Conservation (phyloP, 352 stramenopile genomes). For the Globisporangium iwayamae region DNA sequence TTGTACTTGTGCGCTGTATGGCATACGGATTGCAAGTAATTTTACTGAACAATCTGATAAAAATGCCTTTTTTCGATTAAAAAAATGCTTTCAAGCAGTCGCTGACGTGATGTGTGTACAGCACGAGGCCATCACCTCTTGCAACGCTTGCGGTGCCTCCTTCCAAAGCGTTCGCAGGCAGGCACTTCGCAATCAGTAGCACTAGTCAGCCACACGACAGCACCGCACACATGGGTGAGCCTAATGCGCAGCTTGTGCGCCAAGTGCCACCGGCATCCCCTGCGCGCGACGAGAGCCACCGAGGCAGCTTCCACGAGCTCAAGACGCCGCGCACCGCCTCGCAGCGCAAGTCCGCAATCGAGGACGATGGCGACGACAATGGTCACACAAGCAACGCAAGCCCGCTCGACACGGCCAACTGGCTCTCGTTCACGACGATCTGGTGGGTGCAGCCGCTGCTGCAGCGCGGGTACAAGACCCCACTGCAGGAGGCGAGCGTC, state of each 20-base stretch:
- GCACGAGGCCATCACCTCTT: neutral
- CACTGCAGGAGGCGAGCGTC: constrained; percentile 35
- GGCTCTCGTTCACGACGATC: constrained; percentile 44
- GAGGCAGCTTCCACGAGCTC: constrained; percentile 15
- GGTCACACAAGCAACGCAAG: neutral
- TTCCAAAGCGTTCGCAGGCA: neutral
- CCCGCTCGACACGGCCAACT: constrained; percentile 34
- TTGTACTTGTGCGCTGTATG: neutral
- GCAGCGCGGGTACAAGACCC: constrained; percentile 22
- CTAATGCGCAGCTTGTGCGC: neutral
- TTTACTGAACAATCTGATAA: too few relatives aligned
- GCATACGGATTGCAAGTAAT: neutral
- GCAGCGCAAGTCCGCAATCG: constrained; percentile 9
- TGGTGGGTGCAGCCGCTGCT: constrained; percentile 57
- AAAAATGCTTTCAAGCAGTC: too few relatives aligned
- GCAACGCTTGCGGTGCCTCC: neutral
- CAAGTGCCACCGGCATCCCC: neutral
- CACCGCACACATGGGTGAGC: constrained; percentile 1
- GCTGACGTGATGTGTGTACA: constrained; percentile 1
- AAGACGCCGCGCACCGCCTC: constrained; percentile 9
- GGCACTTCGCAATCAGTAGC: neutral
- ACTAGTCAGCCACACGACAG: neutral
- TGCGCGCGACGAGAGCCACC: neutral
- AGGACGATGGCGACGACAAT: neutral
- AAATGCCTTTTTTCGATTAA: too few relatives aligned